Base-by-base conservation (phyloP, 148 eudicot species). In the Tetragonia tetragonoides region DNA sequence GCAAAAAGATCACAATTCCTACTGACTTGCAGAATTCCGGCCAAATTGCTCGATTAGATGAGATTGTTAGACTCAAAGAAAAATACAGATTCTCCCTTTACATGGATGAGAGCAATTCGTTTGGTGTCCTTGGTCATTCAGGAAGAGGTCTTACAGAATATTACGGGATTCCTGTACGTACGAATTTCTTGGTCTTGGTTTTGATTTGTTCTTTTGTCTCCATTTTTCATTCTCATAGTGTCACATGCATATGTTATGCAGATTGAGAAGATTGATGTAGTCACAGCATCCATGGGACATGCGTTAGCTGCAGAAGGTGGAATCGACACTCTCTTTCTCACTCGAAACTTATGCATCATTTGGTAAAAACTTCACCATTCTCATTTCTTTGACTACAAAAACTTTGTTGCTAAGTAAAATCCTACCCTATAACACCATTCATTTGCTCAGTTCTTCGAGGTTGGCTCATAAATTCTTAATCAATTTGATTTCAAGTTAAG, bases 241-340 rank as follows among this genome's bases (percentile, higher is more conserved):
- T 14, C 61, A n/a, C n/a, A 28, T 28, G 34, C 34, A 28, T 28
- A 28, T 28, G 77, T 21, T n/a, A 74, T 84, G 80, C 84, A 93
- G 99, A 74, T 89, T 83, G 97, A 91, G 72, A 95, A 95, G 85
- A 83, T 95, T 47, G 99, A 95, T 78, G 91, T 95, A 46, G 82
- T 95, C 70, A 91, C 97, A 75, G 97, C 99, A 85, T 92, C 96
- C 17, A 95, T 93, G 99, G 99, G 99, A 57, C 90, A 93, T 84
- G 92, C 99, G 44, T 88, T 95, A 77, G 97, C 97, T 76, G 80
- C 99, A 21, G 99, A 95, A 83, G 99, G 99, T 73, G 99, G 99
- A 81, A n/a, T n/a, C n/a, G n/a, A n/a, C n/a, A n/a, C n/a, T n/a
- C n/a, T n/a, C n/a, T n/a, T n/a, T n/a, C n/a, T n/a, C n/a, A n/a